These are phyloP conservation scores for Suillus lakei DNA, from an alignment of 768 basidiomycete species.

Conservation along the genomic window DNA sequence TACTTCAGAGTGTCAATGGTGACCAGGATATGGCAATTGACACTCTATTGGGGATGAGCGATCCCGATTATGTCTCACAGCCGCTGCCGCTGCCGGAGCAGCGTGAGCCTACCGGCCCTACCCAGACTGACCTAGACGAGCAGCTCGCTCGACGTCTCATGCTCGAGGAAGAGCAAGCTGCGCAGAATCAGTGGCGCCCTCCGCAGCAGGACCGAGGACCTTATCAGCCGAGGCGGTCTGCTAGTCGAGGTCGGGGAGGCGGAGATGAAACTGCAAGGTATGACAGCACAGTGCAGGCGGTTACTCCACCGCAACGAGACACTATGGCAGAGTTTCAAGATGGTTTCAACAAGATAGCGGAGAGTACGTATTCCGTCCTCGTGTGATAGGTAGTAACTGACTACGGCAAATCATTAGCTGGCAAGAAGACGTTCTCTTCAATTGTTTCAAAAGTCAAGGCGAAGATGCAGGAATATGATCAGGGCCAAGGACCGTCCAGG, in stretches of 20 bases:
- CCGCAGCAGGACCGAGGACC: constrained; percentile 20
- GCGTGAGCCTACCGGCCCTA: constrained; percentile 27
- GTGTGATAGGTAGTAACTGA: background rate
- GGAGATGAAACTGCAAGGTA: constrained; percentile 16
- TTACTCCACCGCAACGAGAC: constrained; percentile 44
- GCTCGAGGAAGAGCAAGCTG: constrained; percentile 57
- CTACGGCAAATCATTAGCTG: constrained; percentile 46
- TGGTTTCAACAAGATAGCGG: constrained; percentile 76
- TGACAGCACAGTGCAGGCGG: constrained; percentile 13
- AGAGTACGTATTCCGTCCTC: constrained; percentile 54
- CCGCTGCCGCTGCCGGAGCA: constrained; percentile 10
- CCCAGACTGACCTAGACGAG: constrained; percentile 79
- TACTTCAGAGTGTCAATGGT: constrained; percentile 73
- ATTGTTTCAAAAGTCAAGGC: constrained; percentile 80
- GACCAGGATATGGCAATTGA: constrained; percentile 81
- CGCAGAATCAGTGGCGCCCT: constrained; percentile 24
- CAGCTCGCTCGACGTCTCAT: constrained; percentile 75
- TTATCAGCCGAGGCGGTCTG: constrained; percentile 23
- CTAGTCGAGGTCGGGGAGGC: constrained; percentile 10
- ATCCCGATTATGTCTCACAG: constrained; percentile 68
- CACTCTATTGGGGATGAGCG: constrained; percentile 81
- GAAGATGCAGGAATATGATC: constrained; percentile 83
- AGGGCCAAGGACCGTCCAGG: constrained; percentile 35
- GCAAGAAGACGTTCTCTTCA: constrained; percentile 77
- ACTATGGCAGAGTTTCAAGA: constrained; percentile 74